These are phyloP conservation scores for Thalassiosira allenii DNA, from an alignment of 352 stramenopile genomes.

Conservation along the genomic window DNA sequence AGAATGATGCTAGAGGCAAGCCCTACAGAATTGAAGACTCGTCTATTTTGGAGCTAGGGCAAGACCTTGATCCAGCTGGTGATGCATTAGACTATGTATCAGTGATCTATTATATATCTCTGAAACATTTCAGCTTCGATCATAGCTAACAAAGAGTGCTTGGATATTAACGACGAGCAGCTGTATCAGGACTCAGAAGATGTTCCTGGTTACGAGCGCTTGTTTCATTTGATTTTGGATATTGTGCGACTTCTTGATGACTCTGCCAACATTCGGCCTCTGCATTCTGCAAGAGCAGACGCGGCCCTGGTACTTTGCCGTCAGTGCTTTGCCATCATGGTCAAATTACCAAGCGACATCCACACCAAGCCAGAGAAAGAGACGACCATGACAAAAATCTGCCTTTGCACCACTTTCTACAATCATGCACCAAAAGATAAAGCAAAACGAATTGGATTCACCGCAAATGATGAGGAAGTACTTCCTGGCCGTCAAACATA, in stretches of 20 bases:
- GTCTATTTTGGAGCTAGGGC: neutral
- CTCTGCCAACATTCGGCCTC: neutral
- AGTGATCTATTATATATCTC: neutral
- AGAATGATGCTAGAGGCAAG: no score
- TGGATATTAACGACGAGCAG: neutral
- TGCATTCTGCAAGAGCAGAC: neutral
- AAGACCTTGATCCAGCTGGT: neutral
- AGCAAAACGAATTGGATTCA: no score
- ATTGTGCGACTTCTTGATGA: neutral
- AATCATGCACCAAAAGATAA: no score
- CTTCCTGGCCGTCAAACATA: no score
- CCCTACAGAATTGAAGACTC: conserved; percentile 5
- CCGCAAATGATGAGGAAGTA: no score
- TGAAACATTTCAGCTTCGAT: neutral
- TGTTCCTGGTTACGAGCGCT: neutral
- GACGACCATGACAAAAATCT: no score
- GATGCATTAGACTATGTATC: neutral
- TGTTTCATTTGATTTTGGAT: neutral
- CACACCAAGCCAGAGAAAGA: neutral
- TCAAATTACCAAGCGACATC: neutral
- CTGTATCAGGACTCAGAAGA: neutral
- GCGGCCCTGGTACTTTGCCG: neutral
- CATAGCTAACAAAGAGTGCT: neutral
- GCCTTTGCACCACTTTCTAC: no score
- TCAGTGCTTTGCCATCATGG: no score